Conservation (phyloP, 148 eudicot species). For the Drosera capensis region DNA sequence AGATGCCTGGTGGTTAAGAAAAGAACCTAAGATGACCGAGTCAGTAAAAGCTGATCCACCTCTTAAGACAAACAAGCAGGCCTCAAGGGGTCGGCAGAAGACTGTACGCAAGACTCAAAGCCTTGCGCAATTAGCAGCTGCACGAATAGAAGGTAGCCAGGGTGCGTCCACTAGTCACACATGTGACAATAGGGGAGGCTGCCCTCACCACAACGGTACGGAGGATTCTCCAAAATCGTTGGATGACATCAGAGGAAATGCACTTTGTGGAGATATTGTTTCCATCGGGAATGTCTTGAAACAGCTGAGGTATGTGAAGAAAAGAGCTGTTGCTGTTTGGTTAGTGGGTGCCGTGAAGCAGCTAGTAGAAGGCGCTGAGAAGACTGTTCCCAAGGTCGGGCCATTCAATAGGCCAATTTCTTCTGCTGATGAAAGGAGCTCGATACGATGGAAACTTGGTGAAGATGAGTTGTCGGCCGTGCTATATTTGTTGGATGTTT, state of each 20-base stretch:
- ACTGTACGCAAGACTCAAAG: conserved; percentile 87
- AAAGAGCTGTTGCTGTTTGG: conserved; percentile 61
- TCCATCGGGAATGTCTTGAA: conserved; percentile 58
- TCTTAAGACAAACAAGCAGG: conserved; percentile 67
- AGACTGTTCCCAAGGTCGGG: conserved; percentile 31
- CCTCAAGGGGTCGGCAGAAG: conserved; percentile 78
- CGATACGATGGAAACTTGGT: conserved; percentile 67
- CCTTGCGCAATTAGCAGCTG: conserved; percentile 78
- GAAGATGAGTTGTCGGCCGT: conserved; percentile 85
- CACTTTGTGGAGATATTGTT: conserved; percentile 36
- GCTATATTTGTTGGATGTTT: conserved; percentile 68
- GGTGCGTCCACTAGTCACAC: conserved; percentile 98
- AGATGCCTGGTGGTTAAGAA: conserved; percentile 83
- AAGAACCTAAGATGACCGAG: conserved; percentile 48
- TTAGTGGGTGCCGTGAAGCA: conserved; percentile 47
- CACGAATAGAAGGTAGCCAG: conserved; percentile 93
- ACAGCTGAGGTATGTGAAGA: conserved; percentile 52
- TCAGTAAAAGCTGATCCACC: conserved; percentile 54
- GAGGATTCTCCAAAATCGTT: conserved; percentile 35
- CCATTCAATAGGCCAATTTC: conserved; percentile 39
- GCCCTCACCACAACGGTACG: conserved; percentile 62
- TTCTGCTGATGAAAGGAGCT: conserved; percentile 49
- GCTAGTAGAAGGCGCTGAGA: conserved; percentile 67
- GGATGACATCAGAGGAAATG: conserved; percentile 21
- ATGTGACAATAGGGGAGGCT: conserved; percentile 68